These are phyloP conservation scores for Suillus cothurnatus DNA, from an alignment of 768 basidiomycete genomes.

Conservation along the genomic window DNA sequence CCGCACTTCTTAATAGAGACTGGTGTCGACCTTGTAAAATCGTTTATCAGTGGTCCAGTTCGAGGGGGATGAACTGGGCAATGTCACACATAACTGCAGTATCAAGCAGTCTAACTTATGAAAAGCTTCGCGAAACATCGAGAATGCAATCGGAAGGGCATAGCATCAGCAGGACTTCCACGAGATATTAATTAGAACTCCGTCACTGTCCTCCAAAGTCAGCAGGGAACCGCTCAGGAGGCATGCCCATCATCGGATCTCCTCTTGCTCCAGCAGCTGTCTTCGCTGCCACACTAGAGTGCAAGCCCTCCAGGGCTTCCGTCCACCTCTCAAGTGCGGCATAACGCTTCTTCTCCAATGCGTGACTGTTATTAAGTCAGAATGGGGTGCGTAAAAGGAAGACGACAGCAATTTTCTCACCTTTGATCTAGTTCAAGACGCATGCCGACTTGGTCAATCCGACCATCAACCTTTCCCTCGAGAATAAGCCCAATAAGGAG, in stretches of 20 bases:
- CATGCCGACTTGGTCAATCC: constrained; percentile 96
- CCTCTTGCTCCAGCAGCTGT: constrained; percentile 44
- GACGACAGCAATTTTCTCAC: constrained; percentile 43
- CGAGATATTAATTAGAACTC: neutral
- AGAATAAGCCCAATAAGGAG: constrained; percentile 91
- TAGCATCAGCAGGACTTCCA: neutral
- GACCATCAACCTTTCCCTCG: constrained; percentile 96
- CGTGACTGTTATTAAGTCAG: constrained; percentile 59
- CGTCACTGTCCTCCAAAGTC: constrained; percentile 29
- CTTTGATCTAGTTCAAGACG: constrained; percentile 88
- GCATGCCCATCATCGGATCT: constrained; percentile 37
- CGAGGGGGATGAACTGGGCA: neutral
- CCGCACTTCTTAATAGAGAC: neutral
- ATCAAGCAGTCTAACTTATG: neutral
- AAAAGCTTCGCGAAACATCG: neutral
- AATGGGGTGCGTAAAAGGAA: constrained; percentile 6
- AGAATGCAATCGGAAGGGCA: constrained; percentile 1
- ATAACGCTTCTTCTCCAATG: constrained; percentile 85
- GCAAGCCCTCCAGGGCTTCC: constrained; percentile 74
- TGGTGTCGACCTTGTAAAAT: neutral
- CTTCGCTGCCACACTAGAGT: constrained; percentile 75
- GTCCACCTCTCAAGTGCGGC: constrained; percentile 82
- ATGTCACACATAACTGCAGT: neutral
- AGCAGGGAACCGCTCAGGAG: constrained; percentile 32
- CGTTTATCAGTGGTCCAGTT: neutral